Evolutionary conservation across 2,329 filamentous ascomycete species (phyloP).

Genomic region (Alternaria brassicae): DNA sequence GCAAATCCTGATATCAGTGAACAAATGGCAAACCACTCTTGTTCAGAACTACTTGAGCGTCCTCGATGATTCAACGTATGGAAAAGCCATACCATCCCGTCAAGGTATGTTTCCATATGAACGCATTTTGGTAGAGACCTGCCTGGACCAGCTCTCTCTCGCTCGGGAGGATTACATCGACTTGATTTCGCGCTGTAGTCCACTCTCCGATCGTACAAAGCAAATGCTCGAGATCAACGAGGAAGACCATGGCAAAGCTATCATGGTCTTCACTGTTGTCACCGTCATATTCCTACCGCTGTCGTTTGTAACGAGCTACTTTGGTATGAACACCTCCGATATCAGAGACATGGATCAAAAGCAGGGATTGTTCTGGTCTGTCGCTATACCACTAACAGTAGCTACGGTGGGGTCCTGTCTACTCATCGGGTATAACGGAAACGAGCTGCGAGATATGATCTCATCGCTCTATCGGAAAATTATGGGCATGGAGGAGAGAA

Average conservation of each 20-base stretch:
- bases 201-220: conserved; percentile 43
- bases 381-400: conserved; percentile 39
- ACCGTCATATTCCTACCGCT: conserved; percentile 56
- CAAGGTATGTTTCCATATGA: conserved; percentile 34
- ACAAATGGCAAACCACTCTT: conserved; percentile 37
- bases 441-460: conserved; percentile 29
- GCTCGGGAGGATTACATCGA: conserved; percentile 35
- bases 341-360: conserved; percentile 51
- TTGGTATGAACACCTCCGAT: conserved; percentile 53
- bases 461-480: conserved; percentile 20
- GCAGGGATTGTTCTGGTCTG: conserved; percentile 52
- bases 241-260: conserved; percentile 53
- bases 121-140: conserved; percentile 29
- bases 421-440: conserved; percentile 41
- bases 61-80: conserved; percentile 36
- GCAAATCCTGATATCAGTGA: conserved; percentile 30
- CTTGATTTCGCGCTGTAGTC: conserved; percentile 34
- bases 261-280: conserved; percentile 55
- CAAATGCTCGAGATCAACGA: conserved; percentile 47
- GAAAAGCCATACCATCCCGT: conserved; percentile 26
- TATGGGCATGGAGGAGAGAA: conserved; percentile 29
- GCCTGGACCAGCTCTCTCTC: conserved; percentile 30
- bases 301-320: conserved; percentile 54
- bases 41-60: conserved; percentile 35
- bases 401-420: conserved; percentile 35